Conservation (phyloP, 805 yeast genomes). For the Maudiozyma pseudohumilis region DNA sequence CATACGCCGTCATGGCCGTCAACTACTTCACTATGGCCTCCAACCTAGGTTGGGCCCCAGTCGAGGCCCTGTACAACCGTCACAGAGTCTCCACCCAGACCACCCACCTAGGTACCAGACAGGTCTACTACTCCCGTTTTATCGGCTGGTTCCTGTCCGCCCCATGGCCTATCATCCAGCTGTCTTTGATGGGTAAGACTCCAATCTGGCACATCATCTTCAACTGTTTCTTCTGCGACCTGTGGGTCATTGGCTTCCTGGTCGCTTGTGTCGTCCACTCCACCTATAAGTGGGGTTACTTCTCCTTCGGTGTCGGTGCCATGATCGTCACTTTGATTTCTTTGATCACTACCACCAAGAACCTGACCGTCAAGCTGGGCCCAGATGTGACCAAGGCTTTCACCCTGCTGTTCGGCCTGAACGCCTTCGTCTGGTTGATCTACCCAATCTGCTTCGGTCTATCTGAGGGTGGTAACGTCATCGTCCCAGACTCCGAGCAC, state of each 20-base stretch:
- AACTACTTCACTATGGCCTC: constrained; percentile 52
- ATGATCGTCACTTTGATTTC: constrained; percentile 14
- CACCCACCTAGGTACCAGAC: constrained; percentile 34
- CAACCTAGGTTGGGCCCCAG: constrained; percentile 45
- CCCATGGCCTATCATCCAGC: constrained; percentile 37
- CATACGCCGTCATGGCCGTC: constrained; percentile 36
- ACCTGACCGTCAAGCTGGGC: constrained; percentile 14
- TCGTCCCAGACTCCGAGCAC: constrained; percentile 49
- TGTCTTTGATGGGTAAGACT: constrained; percentile 20
- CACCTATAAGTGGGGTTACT: constrained; percentile 44
- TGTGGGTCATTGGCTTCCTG: constrained; percentile 36
- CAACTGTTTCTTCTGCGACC: constrained; percentile 30
- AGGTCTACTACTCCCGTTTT: constrained; percentile 47
- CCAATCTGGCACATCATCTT: constrained; percentile 20
- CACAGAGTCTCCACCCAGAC: constrained; percentile 28
- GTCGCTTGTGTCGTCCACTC: constrained; percentile 36
- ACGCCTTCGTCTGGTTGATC: constrained; percentile 35
- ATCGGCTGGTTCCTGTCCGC: constrained; percentile 48
- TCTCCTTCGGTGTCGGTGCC: constrained; percentile 30
- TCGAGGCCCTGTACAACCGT: constrained; percentile 42
- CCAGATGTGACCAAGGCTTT: constrained; percentile 19
- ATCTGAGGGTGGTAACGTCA: constrained; percentile 53
- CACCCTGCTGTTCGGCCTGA: constrained; percentile 12
- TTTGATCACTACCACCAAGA: constrained; percentile 22
- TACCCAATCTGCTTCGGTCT: constrained; percentile 22